Evolutionary conservation across 805 yeast species (phyloP), one percentile per base, ranked within the genome.

Genomic region (Millerozyma miso): DNA sequence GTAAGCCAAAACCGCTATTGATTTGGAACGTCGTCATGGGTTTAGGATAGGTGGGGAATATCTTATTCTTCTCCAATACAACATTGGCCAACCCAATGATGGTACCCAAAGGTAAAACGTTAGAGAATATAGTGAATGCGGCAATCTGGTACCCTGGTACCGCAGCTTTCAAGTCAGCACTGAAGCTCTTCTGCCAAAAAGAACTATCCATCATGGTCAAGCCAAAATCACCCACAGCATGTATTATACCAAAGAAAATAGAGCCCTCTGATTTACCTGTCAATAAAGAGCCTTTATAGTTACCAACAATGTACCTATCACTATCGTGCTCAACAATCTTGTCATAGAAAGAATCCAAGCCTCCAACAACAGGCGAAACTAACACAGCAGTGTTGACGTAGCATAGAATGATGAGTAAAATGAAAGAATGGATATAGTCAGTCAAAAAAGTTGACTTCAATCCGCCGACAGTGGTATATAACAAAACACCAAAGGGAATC

Each of bases 381-480:
- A 62, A 45, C 4, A 62, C 56, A 0, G 61, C 45, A 3, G 67
- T 62, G 44, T 56, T 49, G 17, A 62, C 39, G 43, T 53, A 58
- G 40, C 62, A 53, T 19, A 64, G 48, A 16, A 62, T 49, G n/a
- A 62, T 43, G 8, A 63, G 41, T 19, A 58, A 44, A 18, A 59
- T 45, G 14, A 58, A 51, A 5, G 63, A 50, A 47, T 60, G 63
- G 17, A 61, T 62, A 44, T 48, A 75, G 49, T 76, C 80, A 4
- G 80, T 70, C 33, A 76, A 56, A 47, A 75, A 74, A 3, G 81
- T 76, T 4, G 79, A 73, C 44, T 70, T 73, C 31, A 76, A 56
- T 6, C 80, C 81, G 36, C 80, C 80, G 31, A 71, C 61, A 5
- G 70, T 61, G 0, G 80, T 76, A 51, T 76, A 76, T 19, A 72